Evolutionary conservation across 2,329 filamentous ascomycete species (phyloP), one percentile per base, ranked within the genome.

Genomic region (Bipolaris cookei): DNA sequence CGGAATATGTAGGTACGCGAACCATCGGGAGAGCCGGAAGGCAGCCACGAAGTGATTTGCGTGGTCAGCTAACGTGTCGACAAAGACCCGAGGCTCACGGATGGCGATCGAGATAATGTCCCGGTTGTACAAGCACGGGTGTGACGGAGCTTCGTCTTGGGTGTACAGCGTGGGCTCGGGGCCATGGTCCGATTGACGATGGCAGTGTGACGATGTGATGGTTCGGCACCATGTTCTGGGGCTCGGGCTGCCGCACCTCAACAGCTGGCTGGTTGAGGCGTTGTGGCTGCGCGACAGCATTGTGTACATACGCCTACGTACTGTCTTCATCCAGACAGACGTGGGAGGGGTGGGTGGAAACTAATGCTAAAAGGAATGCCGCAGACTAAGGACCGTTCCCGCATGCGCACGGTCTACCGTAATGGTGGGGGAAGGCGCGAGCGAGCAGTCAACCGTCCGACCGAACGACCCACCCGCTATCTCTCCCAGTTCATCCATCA

Each of bases 341-440:
- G n/a, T n/a, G n/a, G n/a, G 28, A 30, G 28, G 28, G 11, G 28
- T 30, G 28, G 28, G 28, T 30, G 28, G 28, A 30, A 46, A 39
- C 34, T 41, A 30, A 49, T 32, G 44, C 45, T 54, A 32, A 47
- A 32, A 47, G 42, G 21, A 18, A 43, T 43, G 54, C 37, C 38
- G 50, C 43, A 51, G 54, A 42, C 51, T 47, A 52, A 42, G 49
- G 52, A 47, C 55, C 55, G 55, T 49, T 58, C 55, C 59, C 51
- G 62, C 47, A 50, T 32, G 53, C 51, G 59, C 62, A 58, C 59
- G 59, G 55, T 51, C 51, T 54, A 32, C 53, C 49, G 54, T 30
- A 55, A 55, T 56, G 59, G 60, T 63, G 62, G 60, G 51, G 54
- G 39, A 50, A 57, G 54, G 54, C 54, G 45, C 54, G 49, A 57